phyloP scores from a whole-genome alignment of 1,284 basidiomycete genomes.

The Marasmius tenuissimus region DNA sequence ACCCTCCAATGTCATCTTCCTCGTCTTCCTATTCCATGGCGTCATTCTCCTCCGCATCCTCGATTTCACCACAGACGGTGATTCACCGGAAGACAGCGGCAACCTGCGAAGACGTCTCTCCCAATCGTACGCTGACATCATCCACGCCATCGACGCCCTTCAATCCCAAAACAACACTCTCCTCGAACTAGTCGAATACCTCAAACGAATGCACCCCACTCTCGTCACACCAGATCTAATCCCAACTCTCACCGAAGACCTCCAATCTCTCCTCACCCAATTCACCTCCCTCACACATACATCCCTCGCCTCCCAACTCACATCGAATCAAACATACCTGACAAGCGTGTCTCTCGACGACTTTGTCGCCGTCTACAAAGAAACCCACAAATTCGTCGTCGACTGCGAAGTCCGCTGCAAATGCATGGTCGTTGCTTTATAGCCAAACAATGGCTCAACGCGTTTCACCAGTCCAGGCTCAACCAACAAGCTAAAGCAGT shows the following conservation, averaged over 20 bases:
- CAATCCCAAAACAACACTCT: background rate
- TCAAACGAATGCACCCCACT: too few relatives aligned
- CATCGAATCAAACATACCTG: conserved; percentile 78
- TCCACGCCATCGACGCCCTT: background rate
- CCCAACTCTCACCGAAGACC: conserved; percentile 46
- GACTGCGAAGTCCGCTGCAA: conserved; percentile 82
- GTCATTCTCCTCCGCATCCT: conserved; percentile 24
- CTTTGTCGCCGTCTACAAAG: conserved; percentile 83
- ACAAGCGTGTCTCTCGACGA: conserved; percentile 67
- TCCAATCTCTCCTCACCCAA: conserved; percentile 68
- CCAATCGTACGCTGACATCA: too few relatives aligned
- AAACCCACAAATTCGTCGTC: conserved; percentile 89
- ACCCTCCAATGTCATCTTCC: background rate
- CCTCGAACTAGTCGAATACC: background rate
- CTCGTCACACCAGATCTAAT: background rate
- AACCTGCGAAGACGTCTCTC: too few relatives aligned
- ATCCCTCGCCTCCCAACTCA: conserved; percentile 65
- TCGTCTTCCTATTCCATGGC: conserved; percentile 21
- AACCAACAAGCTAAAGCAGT: conserved; percentile 86
- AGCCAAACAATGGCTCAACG: conserved; percentile 80
- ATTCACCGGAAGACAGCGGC: too few relatives aligned
- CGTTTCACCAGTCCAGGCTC: conserved; percentile 85
- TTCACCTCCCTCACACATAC: conserved; percentile 83
- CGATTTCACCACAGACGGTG: conserved; percentile 22
- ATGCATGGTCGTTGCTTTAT: conserved; percentile 91